Base-by-base conservation (phyloP, 2,329 filamentous ascomycete genomes). In the Fusarium tanahbumbuense region DNA sequence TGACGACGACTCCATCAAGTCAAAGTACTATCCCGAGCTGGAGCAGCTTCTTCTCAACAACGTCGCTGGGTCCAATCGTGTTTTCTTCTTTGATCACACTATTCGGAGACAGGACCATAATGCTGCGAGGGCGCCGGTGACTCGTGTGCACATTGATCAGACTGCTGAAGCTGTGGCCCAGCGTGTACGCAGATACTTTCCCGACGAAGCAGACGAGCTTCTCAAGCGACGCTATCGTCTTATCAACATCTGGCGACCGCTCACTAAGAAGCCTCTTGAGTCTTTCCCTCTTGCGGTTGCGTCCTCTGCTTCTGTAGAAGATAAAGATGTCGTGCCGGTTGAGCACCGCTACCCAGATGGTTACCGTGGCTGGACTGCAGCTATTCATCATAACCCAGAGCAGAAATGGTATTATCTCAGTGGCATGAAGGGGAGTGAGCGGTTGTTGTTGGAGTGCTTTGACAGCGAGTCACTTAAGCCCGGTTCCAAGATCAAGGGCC, bases 61-160 rank as follows among this genome's bases (percentile, higher is more conserved):
- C 60, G 84, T 97, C 18, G 89, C 91, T 1, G 92, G 91, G 56
- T 86, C 88, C 27, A 85, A 87, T 60, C 85, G 86, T 7, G 83
- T 97, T 30, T 83, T 93, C 72, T 82, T 97, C 76, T 97, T 97
- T 81, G 93, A 97, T 83, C 92, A 97, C 82, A 97, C 93, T 10
- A 88, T 97, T 78, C 91, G 94, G n/a, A 88, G 92, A 44, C 83
- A 88, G 13, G 77, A 80, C 3, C 86, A 89, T 0, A 79, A 83
- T 56, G 87, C 91, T 0, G 78, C 80, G n/a, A 88, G 93, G 49
- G 83, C 82, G 3, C 93, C 94, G 3, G 93, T 97, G 0, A 87
- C 84, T 15, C 80, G 87, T 42, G 92, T 92, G 0, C 94, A 97
- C 79, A 92, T 97, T 67, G 94, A 97, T 78, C 94, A 97, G 81